Conservation (phyloP, 2,329 filamentous ascomycete genomes). For the Ophiocordyceps sinensis region DNA sequence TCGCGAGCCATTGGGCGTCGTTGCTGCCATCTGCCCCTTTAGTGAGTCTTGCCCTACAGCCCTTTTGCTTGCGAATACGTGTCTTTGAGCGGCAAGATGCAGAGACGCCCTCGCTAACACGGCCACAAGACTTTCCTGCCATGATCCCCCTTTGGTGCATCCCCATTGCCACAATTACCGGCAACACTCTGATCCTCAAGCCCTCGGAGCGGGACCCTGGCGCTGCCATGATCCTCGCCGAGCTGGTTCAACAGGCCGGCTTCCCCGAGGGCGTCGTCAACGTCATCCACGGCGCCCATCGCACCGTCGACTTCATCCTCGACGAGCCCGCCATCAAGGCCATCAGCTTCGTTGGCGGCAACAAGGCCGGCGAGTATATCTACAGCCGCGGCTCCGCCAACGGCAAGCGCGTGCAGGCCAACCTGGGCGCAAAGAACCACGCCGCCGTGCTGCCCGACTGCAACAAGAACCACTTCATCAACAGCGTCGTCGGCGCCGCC, state of each 20-base stretch:
- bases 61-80: neutral
- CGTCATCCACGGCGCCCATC: constrained; percentile 66
- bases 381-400: constrained; percentile 65
- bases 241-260: constrained; percentile 65
- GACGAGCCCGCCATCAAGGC: constrained; percentile 79
- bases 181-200: constrained; percentile 75
- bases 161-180: constrained; percentile 68
- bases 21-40: constrained; percentile 76
- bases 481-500: constrained; percentile 69
- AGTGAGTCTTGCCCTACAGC: constrained; percentile 33
- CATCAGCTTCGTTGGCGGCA: constrained; percentile 73
- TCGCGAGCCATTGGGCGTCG: constrained; percentile 66
- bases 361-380: constrained; percentile 83
- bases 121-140: constrained; percentile 60
- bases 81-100: neutral
- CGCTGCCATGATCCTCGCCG: constrained; percentile 72
- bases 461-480: constrained; percentile 82
- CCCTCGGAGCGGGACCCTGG: constrained; percentile 77
- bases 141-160: constrained; percentile 93
- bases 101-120: neutral
- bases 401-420: constrained; percentile 79
- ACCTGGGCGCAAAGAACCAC: constrained; percentile 81
- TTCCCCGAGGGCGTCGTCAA: constrained; percentile 75
- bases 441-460: constrained; percentile 71
- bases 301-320: constrained; percentile 74